Evolutionary conservation across 2,329 filamentous ascomycete species (phyloP), one percentile per base, ranked within the genome.

Genomic region (Cadophora sp.): DNA sequence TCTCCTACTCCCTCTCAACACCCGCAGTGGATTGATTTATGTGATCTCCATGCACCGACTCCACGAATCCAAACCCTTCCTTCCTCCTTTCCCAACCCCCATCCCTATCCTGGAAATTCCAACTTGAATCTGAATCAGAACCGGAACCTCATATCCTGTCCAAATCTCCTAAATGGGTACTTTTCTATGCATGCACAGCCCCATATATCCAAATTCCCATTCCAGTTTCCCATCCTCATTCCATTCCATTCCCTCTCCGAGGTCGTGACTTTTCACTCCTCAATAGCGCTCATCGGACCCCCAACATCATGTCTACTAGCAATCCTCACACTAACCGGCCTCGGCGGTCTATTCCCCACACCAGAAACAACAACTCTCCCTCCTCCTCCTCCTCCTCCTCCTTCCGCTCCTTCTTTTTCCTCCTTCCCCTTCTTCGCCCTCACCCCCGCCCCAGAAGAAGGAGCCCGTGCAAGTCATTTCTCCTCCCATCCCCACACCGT

Each of bases 401-500:
- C 43, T 45, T 16, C 24, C 14, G 4, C 50, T 33, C 27, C 27
- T 27, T 53, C 14, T n/a, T 27, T 50, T 50, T 36, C 14, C 48
- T 18, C 22, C 30, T 27, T n/a, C 51, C 18, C 18, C 22, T 7
- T 27, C 47, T 20, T 30, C 48, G 4, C 13, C 22, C 24, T 51
- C 22, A 51, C 48, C 22, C 22, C 48, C 30, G 30, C 30, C 11
- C 20, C 56, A n/a, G 22, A 45, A 18, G 36, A 30, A 45, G 22
- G 39, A 7, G 11, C 8, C 41, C 56, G 20, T 36, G 36, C 20
- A 27, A 63, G 62, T 64, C 66, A 67, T 67, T 67, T 65, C 59
- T 66, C 66, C 41, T 96, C 90, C 96, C 96, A 99, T 67, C 94
- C 96, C 96, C 96, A 99, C 51, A 99, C 96, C 74, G 96, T 94